phyloP scores from a whole-genome alignment of 2,329 filamentous ascomycete species.

The Zymoseptoria pseudotritici region DNA sequence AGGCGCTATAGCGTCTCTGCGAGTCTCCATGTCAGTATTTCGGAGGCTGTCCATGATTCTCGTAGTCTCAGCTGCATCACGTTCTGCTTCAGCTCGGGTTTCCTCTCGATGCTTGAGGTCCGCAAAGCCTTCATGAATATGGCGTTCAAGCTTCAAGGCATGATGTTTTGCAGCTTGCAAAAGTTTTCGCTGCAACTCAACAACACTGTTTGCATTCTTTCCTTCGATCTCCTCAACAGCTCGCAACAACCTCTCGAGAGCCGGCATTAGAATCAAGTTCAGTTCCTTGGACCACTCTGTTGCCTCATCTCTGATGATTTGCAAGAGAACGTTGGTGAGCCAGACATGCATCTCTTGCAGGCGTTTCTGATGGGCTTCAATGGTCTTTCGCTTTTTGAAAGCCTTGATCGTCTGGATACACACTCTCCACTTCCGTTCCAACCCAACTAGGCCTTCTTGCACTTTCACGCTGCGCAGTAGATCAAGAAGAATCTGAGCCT shows the following conservation, averaged over 20 bases:
- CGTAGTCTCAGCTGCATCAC: background rate
- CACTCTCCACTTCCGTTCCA: constrained; percentile 37
- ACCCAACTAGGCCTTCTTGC: constrained; percentile 31
- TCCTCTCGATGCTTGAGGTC: no score
- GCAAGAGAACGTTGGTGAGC: background rate
- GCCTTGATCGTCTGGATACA: background rate
- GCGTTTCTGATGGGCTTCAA: background rate
- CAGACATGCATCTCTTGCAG: background rate
- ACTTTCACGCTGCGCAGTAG: constrained; percentile 20
- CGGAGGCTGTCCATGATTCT: background rate
- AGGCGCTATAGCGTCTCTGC: no score
- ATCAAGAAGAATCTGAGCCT: background rate
- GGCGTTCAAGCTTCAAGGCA: background rate
- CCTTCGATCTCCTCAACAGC: no score
- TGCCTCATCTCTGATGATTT: background rate
- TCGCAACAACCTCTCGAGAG: no score
- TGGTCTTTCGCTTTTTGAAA: background rate
- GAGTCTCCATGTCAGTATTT: no score
- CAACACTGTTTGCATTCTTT: background rate
- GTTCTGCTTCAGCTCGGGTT: background rate
- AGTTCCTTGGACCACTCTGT: no score
- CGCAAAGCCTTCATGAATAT: background rate
- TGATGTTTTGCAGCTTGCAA: background rate
- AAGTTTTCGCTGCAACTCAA: background rate
- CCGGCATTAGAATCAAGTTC: no score